phyloP scores from a whole-genome alignment of 1,284 basidiomycete genomes.

The Trichosporon sp. region DNA sequence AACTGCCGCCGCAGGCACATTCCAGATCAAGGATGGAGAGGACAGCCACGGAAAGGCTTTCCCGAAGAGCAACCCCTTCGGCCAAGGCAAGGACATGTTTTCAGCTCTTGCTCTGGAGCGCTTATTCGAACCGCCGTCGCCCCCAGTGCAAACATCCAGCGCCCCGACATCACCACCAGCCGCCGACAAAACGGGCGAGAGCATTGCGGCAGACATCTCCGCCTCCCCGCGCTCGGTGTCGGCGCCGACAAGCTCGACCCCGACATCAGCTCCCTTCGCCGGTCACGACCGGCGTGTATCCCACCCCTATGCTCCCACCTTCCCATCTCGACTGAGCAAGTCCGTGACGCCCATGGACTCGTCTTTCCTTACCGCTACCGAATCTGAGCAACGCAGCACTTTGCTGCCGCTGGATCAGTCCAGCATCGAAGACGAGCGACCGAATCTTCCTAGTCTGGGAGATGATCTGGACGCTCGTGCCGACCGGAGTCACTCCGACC shows the following conservation, averaged over 20 bases:
- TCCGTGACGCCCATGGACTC: constrained; percentile 40
- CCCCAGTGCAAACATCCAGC: constrained; percentile 46
- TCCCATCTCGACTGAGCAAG: constrained; percentile 45
- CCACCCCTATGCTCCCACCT: constrained; percentile 42
- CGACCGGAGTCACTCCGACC: background rate
- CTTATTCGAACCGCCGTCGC: constrained; percentile 86
- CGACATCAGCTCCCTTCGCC: background rate
- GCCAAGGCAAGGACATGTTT: constrained; percentile 65
- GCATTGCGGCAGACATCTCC: constrained; percentile 11
- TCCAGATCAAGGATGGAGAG: constrained; percentile 70
- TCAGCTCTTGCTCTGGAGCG: constrained; percentile 73
- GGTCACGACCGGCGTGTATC: constrained; percentile 23
- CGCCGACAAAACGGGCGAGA: background rate
- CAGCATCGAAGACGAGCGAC: background rate
- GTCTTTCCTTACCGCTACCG: constrained; percentile 22
- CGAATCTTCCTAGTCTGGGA: background rate
- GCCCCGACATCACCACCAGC: background rate
- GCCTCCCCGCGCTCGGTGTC: constrained; percentile 11
- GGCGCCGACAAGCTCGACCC: background rate
- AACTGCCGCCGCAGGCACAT: constrained; percentile 57
- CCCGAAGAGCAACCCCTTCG: constrained; percentile 32
- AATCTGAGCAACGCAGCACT: background rate
- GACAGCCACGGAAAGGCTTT: constrained; percentile 50
- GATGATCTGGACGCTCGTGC: background rate
- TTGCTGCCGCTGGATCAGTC: background rate